phyloP scores from a whole-genome alignment of 2,329 filamentous ascomycete genomes.

The Ophiognomonia clavigignenti-juglandacearum region DNA sequence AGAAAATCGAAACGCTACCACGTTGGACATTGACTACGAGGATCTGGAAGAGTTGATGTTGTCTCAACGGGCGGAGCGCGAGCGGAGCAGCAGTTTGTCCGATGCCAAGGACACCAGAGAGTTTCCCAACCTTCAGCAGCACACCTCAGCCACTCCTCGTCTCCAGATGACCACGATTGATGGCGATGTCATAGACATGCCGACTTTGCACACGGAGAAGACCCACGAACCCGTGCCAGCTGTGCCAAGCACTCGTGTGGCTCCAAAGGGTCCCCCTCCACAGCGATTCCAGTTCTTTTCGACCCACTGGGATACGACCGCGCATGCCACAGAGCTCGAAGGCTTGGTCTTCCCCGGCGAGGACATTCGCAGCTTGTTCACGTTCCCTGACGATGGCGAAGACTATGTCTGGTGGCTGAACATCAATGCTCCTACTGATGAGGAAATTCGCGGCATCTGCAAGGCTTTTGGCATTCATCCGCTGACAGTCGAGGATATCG shows the following conservation, averaged over 20 bases:
- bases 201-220: constrained; percentile 47
- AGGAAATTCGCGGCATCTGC: constrained; percentile 82
- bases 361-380: constrained; percentile 82
- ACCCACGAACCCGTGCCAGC: constrained; percentile 22
- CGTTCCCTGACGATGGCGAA: constrained; percentile 54
- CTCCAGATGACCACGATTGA: constrained; percentile 43
- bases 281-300: constrained; percentile 92
- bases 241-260: too few relatives aligned
- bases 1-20: constrained; percentile 61
- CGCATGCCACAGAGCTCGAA: constrained; percentile 84
- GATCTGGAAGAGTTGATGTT: constrained; percentile 89
- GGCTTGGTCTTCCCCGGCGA: constrained; percentile 87
- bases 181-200: constrained; percentile 53
- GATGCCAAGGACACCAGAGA: constrained; percentile 41
- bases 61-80: constrained; percentile 28
- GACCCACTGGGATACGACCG: constrained; percentile 87
- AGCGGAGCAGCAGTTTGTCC: constrained; percentile 41
- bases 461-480: constrained; percentile 95
- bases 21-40: constrained; percentile 85
- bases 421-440: constrained; percentile 82
- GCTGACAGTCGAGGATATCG: constrained; percentile 92
- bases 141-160: constrained; percentile 21
- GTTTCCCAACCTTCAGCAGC: constrained; percentile 58
- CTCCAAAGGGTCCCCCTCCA: constrained; percentile 24
- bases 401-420: constrained; percentile 99